Conservation (phyloP, 2,329 filamentous ascomycete genomes). For the Chaetomiaceae sp. region DNA sequence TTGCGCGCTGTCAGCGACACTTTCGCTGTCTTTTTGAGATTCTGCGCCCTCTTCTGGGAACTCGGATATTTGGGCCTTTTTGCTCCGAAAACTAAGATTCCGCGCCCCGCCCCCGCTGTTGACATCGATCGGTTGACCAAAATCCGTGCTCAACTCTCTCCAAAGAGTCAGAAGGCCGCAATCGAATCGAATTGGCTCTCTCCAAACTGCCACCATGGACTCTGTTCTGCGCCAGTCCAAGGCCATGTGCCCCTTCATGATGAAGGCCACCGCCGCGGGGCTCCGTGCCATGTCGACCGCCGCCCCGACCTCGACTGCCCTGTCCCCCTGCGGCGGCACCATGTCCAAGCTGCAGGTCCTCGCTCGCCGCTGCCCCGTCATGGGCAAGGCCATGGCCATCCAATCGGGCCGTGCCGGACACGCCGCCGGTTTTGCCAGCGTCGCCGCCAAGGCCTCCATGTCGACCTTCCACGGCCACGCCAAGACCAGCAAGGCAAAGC, state of each 20-base stretch:
- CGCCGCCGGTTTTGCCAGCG: slow-evolving; percentile 35
- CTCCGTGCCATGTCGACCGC: slow-evolving; percentile 78
- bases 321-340: slow-evolving; percentile 78
- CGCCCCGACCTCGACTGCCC: slow-evolving; percentile 51
- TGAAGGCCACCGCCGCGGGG: slow-evolving; percentile 86
- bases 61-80: neutral
- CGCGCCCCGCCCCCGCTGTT: neutral
- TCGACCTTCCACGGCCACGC: slow-evolving; percentile 47
- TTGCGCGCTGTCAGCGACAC: neutral
- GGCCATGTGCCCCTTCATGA: slow-evolving; percentile 95
- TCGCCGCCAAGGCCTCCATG: slow-evolving; percentile 44
- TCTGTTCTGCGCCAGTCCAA: slow-evolving; percentile 90
- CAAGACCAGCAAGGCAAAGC: slow-evolving; percentile 59
- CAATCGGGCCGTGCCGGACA: slow-evolving; percentile 60
- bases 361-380: slow-evolving; percentile 92
- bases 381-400: slow-evolving; percentile 94
- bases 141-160: neutral
- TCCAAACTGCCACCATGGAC: slow-evolving; percentile 60
- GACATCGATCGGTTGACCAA: neutral
- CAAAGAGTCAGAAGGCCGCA: neutral
- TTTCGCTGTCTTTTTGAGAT: neutral
- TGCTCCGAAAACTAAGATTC: neutral
- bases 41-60: neutral
- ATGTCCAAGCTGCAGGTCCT: slow-evolving; percentile 97
- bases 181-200: neutral